A percentile compares a stretch with the other conserved stretches of the same genome.
Conservation (phyloP, 768 basidiomycete genomes). For the Trametes villosa region DNA sequence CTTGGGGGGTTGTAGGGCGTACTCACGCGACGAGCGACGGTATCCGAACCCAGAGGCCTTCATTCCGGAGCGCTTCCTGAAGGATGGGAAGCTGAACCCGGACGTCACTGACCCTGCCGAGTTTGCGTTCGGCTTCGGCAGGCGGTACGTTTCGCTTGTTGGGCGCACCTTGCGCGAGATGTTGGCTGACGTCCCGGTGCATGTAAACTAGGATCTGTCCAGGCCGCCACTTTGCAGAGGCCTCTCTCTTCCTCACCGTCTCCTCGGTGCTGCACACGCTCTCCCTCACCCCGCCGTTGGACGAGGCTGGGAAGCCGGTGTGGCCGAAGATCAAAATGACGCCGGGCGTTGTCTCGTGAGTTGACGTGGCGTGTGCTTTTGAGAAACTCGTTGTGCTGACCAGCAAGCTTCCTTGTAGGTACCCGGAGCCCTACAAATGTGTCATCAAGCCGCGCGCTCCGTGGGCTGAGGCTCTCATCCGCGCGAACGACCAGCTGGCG, state of each 20-base stretch:
- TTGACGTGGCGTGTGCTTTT: neutral
- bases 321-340: neutral
- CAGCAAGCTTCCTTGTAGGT: too few species aligned
- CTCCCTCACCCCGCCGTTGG: neutral
- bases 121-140: neutral
- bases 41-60: slow-evolving; percentile 42
- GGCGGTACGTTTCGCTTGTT: neutral
- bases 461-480: slow-evolving; percentile 16
- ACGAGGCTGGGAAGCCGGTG: slow-evolving; percentile 7
- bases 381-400: too few species aligned
- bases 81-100: slow-evolving; percentile 5
- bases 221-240: slow-evolving; percentile 29
- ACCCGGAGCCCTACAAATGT: slow-evolving; percentile 31
- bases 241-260: slow-evolving; percentile 14
- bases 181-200: too few species aligned
- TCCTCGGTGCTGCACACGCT: slow-evolving; percentile 18
- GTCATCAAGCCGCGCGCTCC: slow-evolving; percentile 28
- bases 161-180: too few species aligned
- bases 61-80: slow-evolving; percentile 41
- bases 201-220: slow-evolving; percentile 29
- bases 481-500: neutral
- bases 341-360: slow-evolving; percentile 17
- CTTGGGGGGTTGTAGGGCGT: slow-evolving; percentile 42
- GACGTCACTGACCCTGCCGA: slow-evolving; percentile 18
- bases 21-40: slow-evolving; percentile 41